Evolutionary conservation across 352 stramenopile species (phyloP).

Genomic region (Globisporangium apiculatum): DNA sequence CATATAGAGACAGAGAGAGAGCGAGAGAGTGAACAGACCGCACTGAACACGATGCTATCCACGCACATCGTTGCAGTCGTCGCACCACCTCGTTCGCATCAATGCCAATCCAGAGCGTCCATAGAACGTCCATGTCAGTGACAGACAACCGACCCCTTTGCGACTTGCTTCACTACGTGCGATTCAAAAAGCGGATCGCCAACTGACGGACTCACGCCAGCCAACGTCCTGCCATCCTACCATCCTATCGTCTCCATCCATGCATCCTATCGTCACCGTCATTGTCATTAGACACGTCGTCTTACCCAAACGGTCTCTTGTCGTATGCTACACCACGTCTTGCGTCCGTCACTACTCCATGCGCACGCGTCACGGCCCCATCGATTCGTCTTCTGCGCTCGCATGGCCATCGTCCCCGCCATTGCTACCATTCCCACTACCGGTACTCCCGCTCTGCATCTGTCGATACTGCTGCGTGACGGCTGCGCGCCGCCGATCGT

Average conservation of each 20-base stretch:
- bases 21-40: no score
- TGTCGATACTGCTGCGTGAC: slow-evolving; percentile 86
- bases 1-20: no score
- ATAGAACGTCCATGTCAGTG: no score
- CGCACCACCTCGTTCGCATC: no score
- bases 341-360: neutral
- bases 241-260: neutral
- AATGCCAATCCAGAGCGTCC: no score
- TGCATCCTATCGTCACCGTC: neutral
- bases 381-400: slow-evolving; percentile 23
- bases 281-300: neutral
- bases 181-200: no score
- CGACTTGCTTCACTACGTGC: no score
- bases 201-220: neutral
- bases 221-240: neutral
- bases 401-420: slow-evolving; percentile 5
- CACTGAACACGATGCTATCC: no score
- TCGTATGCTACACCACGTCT: slow-evolving; percentile 11
- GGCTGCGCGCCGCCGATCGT: slow-evolving; percentile 90
- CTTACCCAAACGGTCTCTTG: neutral
- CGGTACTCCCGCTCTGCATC: slow-evolving; percentile 37
- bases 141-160: no score
- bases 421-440: slow-evolving; percentile 1
- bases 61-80: no score
- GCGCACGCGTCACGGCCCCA: slow-evolving; percentile 10